Base-by-base conservation (phyloP, 2,329 filamentous ascomycete species). In the Ophiocordyceps robertsii region DNA sequence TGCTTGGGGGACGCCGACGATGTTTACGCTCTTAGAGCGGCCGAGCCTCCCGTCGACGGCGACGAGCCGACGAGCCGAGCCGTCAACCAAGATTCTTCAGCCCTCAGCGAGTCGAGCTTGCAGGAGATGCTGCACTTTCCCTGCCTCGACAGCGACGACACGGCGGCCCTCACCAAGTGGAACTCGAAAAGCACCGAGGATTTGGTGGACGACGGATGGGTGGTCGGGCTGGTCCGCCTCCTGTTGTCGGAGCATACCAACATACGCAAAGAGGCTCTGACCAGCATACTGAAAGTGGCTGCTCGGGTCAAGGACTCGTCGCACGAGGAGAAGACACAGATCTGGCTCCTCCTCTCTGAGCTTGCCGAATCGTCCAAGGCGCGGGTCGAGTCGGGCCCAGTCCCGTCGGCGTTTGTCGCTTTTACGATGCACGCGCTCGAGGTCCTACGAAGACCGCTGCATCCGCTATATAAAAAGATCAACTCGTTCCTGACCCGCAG, bases 391-490 rank as follows among this genome's bases (percentile, higher is more conserved):
- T 61, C 66, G 8, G 64, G 64, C 3, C 73, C 82, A 1, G 66
- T 93, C 4, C 82, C 88, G 0, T 86, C 81, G 46, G 70, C 86
- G 12, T 77, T 86, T 6, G 74, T 80, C n/a, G 75, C 82, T 11
- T 92, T 95, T 52, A 81, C 86, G 8, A 71, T 74, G 38, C 77
- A 78, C 49, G 77, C 80, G 1, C 68, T 94, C 8, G 65, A 73
- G 2, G 77, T 94, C 14, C 64, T 94, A 38, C 73, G 71, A 19
- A 80, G 86, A 47, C 90, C 90, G 0, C 70, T 87, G 14, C 86
- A 94, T 56, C 77, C 76, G 46, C 73, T 95, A 32, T 96, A 95
- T 58, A 76, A 79, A 44, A 95, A 95, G 57, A 67, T 92, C 61
- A 95, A 94, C 65, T 69, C 72, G 6, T 95, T 89, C 58, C 73